Percentiles rank a stretch among this genome's conserved stretches.
Conservation (phyloP, 2,329 filamentous ascomycete genomes). For the Paecilomyces dactylethromorphus region DNA sequence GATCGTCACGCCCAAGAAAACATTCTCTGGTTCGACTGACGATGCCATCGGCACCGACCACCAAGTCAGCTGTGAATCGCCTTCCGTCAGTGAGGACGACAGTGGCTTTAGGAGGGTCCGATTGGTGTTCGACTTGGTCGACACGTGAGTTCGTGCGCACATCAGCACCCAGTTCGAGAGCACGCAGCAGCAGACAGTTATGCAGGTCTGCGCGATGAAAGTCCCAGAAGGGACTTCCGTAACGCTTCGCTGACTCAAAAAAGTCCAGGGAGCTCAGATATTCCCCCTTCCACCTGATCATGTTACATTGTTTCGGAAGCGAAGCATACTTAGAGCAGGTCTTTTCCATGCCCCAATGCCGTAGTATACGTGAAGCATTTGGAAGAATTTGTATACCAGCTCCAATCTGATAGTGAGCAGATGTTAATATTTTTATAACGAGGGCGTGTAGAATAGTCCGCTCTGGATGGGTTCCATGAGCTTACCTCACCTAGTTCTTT, state of each 20-base stretch:
- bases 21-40: conserved; percentile 53
- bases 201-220: conserved; percentile 60
- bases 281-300: conserved; percentile 49
- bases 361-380: conserved; percentile 24
- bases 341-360: conserved; percentile 38
- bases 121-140: conserved; percentile 42
- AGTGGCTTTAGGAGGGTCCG: conserved; percentile 19
- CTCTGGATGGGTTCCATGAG: neutral
- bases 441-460: neutral
- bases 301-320: conserved; percentile 40
- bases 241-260: conserved; percentile 28
- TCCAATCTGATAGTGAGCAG: conserved; percentile 44
- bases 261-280: conserved; percentile 45
- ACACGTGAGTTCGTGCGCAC: conserved; percentile 47
- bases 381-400: conserved; percentile 57
- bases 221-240: conserved; percentile 51
- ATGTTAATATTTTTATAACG: neutral
- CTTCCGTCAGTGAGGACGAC: conserved; percentile 38
- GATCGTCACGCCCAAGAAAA: conserved; percentile 41
- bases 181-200: conserved; percentile 45
- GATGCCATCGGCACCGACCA: conserved; percentile 59
- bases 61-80: conserved; percentile 44
- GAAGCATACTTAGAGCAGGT: conserved; percentile 35
- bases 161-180: conserved; percentile 47
- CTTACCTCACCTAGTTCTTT: conserved; percentile 19